Base-by-base conservation (phyloP, 768 basidiomycete species). In the Lactifluus hygrophoroides region DNA sequence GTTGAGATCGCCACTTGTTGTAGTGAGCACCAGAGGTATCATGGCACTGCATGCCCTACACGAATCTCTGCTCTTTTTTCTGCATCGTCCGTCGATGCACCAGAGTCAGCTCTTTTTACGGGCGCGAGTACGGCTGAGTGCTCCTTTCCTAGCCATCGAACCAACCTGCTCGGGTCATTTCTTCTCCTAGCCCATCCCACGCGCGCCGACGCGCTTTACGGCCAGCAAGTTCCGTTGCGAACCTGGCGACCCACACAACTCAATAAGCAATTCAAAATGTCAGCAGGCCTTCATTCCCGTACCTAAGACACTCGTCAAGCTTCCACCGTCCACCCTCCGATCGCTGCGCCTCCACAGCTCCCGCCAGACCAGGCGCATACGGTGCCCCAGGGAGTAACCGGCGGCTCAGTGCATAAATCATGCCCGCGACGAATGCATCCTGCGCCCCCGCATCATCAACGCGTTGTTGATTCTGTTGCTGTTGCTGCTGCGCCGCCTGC, bases 361-460 rank as follows among this genome's bases (percentile, higher is more conserved):
- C 63, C n/a, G 62, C 66, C 23, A 76, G 70, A 1, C 76, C 76
- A 25, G 84, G 87, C 9, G 82, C 83, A 69, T 88, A 92, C n/a
- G 88, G 90, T 9, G 79, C 70, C 0, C 90, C 88, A 32, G 90
- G 90, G 47, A 84, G 71, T 52, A 90, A 72, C 45, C 82, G 76
- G 64, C 88, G 73, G 55, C 84, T 90, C 63, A 93, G 68, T 0
- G 89, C 82, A 69, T 82, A 92, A 54, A 93, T 86, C 88, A 93
- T 91, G 8, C 89, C 90, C 0, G 86, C 84, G n/a, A 90, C 80
- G 64, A 90, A 90, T 3, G 88, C 89, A 57, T 88, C 85, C 64
- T 90, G 86, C 1, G 86, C 84, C 1, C 88, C 88, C 10, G 84
- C 79, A 63, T 90, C 88, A 66, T 90, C 89, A 8, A 83, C 72